Evolutionary conservation across 2,329 filamentous ascomycete species (phyloP), one percentile per base, ranked within the genome.

Genomic region (Gaeumannomyces sp.): DNA sequence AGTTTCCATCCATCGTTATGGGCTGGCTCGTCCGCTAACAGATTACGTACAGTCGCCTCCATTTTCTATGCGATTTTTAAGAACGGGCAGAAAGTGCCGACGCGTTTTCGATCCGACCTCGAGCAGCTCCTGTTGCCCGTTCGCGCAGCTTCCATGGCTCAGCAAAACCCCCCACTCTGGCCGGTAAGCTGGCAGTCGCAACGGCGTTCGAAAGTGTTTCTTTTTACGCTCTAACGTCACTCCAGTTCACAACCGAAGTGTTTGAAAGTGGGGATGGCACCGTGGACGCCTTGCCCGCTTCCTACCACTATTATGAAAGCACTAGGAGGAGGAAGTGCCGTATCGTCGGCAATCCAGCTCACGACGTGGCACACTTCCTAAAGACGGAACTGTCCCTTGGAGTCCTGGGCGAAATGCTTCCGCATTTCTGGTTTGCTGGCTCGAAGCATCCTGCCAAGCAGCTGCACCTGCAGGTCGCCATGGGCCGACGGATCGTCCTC

Each of bases 281-380:
- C 29, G 27, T 38, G 16, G 67, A 68, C 62, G 57, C 2, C 58
- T 64, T 68, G 29, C 67, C 67, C 11, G 65, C 67, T 58, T 57
- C 64, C 60, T 67, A 67, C 38, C 67, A 60, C 67, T 67, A 67
- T 31, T 61, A 67, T 33, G 59, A 64, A 50, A 56, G 59, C 33
- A 1, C 57, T 35, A 35, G 65, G 64, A 68, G 64, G 53, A 57
- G 22, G 53, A 57, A 57, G 53, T 22, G 22, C 14, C 66, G 50
- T 31, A 31, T 59, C 56, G 64, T 68, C 35, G 28, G 19, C 28
- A 62, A 56, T 33, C 50, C 50, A 27, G 61, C 27, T 7, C 25
- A 57, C 53, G 22, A 57, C 53, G 53, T 57, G 53, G 53, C 22
- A 57, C 53, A 27, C 22, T 65, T 64, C n/a, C 64, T 65, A 19